Evolutionary conservation across 2,329 filamentous ascomycete genomes (phyloP).

Genomic region (Aspergillus ruber): DNA sequence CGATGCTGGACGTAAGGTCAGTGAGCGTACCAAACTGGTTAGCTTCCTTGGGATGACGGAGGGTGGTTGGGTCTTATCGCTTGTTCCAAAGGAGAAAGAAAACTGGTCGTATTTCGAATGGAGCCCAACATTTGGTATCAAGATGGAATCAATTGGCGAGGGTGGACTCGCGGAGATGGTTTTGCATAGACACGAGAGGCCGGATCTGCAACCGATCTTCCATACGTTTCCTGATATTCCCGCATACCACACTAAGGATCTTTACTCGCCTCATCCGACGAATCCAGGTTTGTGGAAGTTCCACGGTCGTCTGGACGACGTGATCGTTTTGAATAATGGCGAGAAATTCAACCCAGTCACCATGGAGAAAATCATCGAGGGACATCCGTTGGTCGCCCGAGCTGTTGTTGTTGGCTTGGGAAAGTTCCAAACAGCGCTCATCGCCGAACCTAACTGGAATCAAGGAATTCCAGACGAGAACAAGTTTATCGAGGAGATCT

Average conservation of each 20-base stretch:
- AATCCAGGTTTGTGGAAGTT: slow-evolving; percentile 13
- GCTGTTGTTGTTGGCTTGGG: slow-evolving; percentile 32
- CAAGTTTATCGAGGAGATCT: slow-evolving; percentile 38
- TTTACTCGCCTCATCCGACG: slow-evolving; percentile 15
- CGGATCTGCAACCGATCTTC: slow-evolving; percentile 6
- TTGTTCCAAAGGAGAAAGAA: slow-evolving; percentile 3
- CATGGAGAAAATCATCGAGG: slow-evolving; percentile 32
- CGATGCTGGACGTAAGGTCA: slow-evolving; percentile 4
- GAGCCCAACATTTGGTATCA: slow-evolving; percentile 10
- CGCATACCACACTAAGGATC: slow-evolving; percentile 15
- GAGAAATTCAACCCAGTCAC: slow-evolving; percentile 41
- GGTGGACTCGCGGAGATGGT: slow-evolving; percentile 16
- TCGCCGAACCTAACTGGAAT: slow-evolving; percentile 31
- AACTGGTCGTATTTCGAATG: slow-evolving; percentile 21
- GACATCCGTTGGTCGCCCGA: slow-evolving; percentile 26
- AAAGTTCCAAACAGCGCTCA: slow-evolving; percentile 29
- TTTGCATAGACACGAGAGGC: slow-evolving; percentile 3
- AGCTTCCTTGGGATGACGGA: slow-evolving; percentile 12
- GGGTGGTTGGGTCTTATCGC: slow-evolving; percentile 7
- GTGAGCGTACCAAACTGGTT: slow-evolving; percentile 1
- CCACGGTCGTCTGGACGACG: slow-evolving; percentile 30
- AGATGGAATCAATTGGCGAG: slow-evolving; percentile 10
- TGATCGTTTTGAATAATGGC: slow-evolving; percentile 41
- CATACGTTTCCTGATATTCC: slow-evolving; percentile 15
- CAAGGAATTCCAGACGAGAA: slow-evolving; percentile 7